Base-by-base conservation (phyloP, 1,284 basidiomycete species). In the Fomitopsis schrenkii region DNA sequence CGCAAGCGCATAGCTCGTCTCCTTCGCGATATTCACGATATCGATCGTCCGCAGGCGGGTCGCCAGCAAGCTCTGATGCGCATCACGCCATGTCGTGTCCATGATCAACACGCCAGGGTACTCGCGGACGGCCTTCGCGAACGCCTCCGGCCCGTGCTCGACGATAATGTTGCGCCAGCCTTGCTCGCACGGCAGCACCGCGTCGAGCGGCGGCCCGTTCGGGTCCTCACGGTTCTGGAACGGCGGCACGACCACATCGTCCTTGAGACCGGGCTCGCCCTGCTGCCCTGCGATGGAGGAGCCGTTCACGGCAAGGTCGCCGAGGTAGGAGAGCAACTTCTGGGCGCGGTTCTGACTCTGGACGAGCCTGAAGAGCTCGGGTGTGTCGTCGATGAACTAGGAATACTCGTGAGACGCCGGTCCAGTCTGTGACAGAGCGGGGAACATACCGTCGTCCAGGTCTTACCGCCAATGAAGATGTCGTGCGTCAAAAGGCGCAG, bases 111-210 rank as follows among this genome's bases (percentile, higher is more conserved):
- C 91, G 65, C 97, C 97, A 59, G 94, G 94, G 79, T 99, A 99
- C 67, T 91, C 91, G 68, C 97, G 90, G 58, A 99, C 95, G 36
- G 97, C 97, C 80, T 97, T 98, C 63, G 97, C 97, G 73, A 99
- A 99, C 1, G 94, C 97, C 76, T 96, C 97, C 33, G 97, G 97
- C 52, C 97, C 97, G 68, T 98, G 86, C 77, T 98, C 94, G 71
- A 97, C 91, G 74, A 99, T 97, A 76, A 99, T 98, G 81, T 98
- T 98, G 67, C 97, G 88, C 97, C 97, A 99, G 62, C 97, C 97
- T 50, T 86, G 81, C 67, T 89, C 83, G 79, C 95, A 97, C 22
- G 97, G 93, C 66, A 85, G 75, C 54, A 86, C 86, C 17, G 91
- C 85, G 74, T 99, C 96, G 69, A 97, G 78, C 8, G 88, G 84